Conservation (phyloP, 2,329 filamentous ascomycete genomes). For the Nakataea oryzae region DNA sequence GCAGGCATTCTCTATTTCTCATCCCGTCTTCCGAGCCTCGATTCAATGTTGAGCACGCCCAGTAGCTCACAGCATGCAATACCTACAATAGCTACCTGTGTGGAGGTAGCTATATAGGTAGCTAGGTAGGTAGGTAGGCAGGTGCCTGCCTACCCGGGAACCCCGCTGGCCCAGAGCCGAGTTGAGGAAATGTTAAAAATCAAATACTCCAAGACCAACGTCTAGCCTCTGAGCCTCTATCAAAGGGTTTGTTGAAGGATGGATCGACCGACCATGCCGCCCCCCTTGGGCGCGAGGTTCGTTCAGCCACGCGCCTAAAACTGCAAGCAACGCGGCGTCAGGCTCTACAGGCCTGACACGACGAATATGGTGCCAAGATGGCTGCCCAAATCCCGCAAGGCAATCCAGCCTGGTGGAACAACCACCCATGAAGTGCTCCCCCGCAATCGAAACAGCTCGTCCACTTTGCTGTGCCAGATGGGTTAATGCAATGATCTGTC, state of each 20-base stretch:
- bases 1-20: neutral
- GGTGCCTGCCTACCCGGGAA: no score
- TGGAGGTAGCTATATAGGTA: no score
- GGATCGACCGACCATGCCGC: no score
- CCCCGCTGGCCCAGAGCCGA: no score
- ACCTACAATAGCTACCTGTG: no score
- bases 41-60: neutral
- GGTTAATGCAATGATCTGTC: neutral
- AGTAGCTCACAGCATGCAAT: no score
- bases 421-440: neutral
- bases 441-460: neutral
- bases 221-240: neutral
- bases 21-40: neutral
- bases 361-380: neutral
- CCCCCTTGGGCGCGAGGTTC: no score
- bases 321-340: neutral
- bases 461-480: neutral
- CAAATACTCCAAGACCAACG: no score
- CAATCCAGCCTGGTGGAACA: neutral
- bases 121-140: no score
- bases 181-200: no score
- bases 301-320: neutral
- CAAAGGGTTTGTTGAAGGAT: neutral
- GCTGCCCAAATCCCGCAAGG: neutral
- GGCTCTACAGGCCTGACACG: neutral